A percentile compares a stretch with the other conserved stretches of the same genome.
Evolutionary conservation across 352 stramenopile genomes (phyloP).

Genomic region (Globisporangium uncinulatum): DNA sequence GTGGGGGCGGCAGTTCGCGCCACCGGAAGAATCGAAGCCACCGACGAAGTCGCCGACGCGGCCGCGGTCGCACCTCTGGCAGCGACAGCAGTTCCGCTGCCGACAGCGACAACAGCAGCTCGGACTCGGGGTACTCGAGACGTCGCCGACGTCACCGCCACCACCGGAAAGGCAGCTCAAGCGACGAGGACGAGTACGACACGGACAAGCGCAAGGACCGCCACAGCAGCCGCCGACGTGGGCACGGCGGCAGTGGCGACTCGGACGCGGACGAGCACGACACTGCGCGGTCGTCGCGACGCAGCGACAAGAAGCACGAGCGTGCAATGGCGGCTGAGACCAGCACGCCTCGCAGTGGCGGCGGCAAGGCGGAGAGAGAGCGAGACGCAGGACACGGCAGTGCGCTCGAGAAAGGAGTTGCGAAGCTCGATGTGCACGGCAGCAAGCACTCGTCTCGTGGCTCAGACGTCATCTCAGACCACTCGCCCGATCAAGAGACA

Average conservation of each 20-base stretch:
- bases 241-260: slow-evolving; percentile 21
- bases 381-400: not conserved
- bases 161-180: slow-evolving; percentile 36
- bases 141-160: slow-evolving; percentile 31
- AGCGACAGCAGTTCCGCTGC: slow-evolving; percentile 47
- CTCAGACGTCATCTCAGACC: slow-evolving; percentile 15
- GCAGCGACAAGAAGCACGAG: slow-evolving; percentile 12
- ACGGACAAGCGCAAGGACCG: slow-evolving; percentile 38
- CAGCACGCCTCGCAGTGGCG: not conserved
- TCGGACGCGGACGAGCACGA: slow-evolving; percentile 25
- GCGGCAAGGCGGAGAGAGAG: not conserved
- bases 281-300: slow-evolving; percentile 20
- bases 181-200: slow-evolving; percentile 49
- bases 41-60: slow-evolving; percentile 19
- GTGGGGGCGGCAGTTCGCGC: slow-evolving; percentile 9
- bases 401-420: slow-evolving; percentile 26
- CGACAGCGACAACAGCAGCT: slow-evolving; percentile 39
- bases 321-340: slow-evolving; percentile 1
- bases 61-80: slow-evolving; percentile 6
- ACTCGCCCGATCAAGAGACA: slow-evolving; percentile 10
- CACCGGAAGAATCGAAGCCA: slow-evolving; percentile 16
- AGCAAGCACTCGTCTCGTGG: slow-evolving; percentile 17
- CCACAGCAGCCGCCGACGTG: slow-evolving; percentile 22
- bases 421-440: slow-evolving; percentile 27
- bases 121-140: slow-evolving; percentile 31